phyloP scores from a whole-genome alignment of 441 rosid genomes.

The Sinapis alba region DNA sequence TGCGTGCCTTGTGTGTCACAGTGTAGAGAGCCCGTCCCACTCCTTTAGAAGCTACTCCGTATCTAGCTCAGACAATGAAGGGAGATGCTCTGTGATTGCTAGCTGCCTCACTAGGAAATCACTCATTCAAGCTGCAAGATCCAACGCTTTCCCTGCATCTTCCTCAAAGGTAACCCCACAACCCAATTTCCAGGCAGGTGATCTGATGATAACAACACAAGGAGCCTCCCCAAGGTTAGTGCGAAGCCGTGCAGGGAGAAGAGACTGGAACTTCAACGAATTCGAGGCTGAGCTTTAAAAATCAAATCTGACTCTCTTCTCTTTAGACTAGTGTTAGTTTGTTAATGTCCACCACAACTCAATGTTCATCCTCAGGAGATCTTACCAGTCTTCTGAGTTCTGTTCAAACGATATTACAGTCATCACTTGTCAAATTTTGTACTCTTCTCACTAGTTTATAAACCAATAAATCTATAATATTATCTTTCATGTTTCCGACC shows the following conservation, averaged over 20 bases:
- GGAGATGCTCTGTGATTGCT: constrained; percentile 72
- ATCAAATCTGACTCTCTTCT: constrained; percentile 1
- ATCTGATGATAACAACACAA: constrained; percentile 44
- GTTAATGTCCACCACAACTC: too few relatives aligned
- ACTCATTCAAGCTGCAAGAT: constrained; percentile 61
- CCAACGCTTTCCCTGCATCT: constrained; percentile 46
- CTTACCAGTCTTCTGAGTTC: background rate
- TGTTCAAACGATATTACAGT: constrained; percentile 11
- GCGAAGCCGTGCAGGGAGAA: constrained; percentile 82
- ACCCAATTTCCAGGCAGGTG: constrained; percentile 49
- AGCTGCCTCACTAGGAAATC: constrained; percentile 72
- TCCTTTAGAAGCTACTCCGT: constrained; percentile 91
- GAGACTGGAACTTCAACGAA: constrained; percentile 94
- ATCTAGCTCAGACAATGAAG: constrained; percentile 89
- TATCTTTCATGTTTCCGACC: background rate
- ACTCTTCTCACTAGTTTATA: constrained; percentile 3
- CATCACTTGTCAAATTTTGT: constrained; percentile 21
- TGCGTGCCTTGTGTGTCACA: constrained; percentile 86
- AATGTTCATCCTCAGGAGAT: background rate
- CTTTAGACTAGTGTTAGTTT: constrained; percentile 36
- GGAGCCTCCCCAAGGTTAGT: constrained; percentile 70
- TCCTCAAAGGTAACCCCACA: constrained; percentile 92
- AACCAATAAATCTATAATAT: constrained; percentile 16
- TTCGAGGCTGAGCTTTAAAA: constrained; percentile 52
- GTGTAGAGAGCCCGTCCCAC: constrained; percentile 89